These are phyloP conservation scores for Andalucia godoyi DNA, from an alignment of 78 protist species.

Conservation along the genomic window DNA sequence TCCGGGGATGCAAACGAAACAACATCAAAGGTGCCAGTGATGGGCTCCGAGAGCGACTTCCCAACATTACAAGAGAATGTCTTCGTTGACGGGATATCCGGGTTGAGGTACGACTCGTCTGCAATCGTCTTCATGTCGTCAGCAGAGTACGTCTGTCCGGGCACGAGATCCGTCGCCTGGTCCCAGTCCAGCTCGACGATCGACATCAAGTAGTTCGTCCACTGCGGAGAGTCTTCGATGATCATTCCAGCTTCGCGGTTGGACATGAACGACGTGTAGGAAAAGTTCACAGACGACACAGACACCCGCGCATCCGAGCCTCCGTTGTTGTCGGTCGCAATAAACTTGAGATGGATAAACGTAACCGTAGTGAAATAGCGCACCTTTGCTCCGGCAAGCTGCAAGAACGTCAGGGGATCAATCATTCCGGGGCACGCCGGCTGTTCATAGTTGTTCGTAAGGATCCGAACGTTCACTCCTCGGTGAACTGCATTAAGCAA, in stretches of 20 bases:
- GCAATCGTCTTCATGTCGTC: conserved; percentile 27
- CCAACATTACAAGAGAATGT: conserved; percentile 18
- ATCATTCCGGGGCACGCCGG: conserved; percentile 24
- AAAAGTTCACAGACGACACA: conserved; percentile 40
- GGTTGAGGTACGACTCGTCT: neutral
- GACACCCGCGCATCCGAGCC: neutral
- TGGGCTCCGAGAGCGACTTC: neutral
- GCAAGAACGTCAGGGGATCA: conserved; percentile 41
- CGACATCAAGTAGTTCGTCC: neutral
- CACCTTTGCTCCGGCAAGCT: conserved; percentile 39
- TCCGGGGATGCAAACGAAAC: conserved; percentile 44
- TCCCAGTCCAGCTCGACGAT: conserved; percentile 39
- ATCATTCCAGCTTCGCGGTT: conserved; percentile 47
- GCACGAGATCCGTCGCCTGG: conserved; percentile 9
- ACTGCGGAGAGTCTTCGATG: neutral
- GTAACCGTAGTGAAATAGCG: conserved; percentile 37
- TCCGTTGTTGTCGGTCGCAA: conserved; percentile 28
- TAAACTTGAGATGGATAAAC: conserved; percentile 33
- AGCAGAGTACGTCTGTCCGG: conserved; percentile 7
- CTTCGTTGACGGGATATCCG: conserved; percentile 15
- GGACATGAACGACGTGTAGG: conserved; percentile 41
- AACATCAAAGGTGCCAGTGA: conserved; percentile 2
- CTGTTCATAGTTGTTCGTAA: conserved; percentile 36
- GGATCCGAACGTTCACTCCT: conserved; percentile 38
- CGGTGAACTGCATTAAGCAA: conserved; percentile 38